These are phyloP conservation scores for Vitis hybrid DNA, from an alignment of 177 flowering plant genomes.

Conservation along the genomic window DNA sequence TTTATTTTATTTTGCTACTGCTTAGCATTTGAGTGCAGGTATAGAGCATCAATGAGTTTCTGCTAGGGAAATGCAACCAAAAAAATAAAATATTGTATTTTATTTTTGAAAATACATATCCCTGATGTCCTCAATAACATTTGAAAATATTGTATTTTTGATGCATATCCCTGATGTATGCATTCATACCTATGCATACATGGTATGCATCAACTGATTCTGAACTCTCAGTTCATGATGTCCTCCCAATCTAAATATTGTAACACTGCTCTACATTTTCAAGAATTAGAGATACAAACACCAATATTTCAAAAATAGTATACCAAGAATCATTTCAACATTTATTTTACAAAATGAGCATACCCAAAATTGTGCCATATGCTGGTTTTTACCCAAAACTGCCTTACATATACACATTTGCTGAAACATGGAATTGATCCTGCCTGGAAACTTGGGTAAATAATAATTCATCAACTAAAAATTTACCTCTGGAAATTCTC, in stretches of 20 bases:
- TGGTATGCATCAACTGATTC: neutral
- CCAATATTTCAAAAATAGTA: neutral
- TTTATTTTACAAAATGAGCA: too few relatives aligned
- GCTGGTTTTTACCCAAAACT: too few relatives aligned
- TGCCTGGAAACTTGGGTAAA: too few relatives aligned
- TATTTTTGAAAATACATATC: neutral
- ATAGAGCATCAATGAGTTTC: too few relatives aligned
- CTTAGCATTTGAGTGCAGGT: too few relatives aligned
- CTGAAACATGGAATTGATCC: too few relatives aligned
- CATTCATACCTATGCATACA: neutral
- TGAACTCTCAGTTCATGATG: neutral
- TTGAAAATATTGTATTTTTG: neutral
- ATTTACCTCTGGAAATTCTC: too few relatives aligned
- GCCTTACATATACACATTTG: too few relatives aligned
- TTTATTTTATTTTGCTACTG: too few relatives aligned
- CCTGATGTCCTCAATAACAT: neutral
- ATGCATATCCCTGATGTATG: neutral
- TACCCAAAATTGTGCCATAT: too few relatives aligned
- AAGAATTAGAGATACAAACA: neutral
- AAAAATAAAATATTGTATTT: neutral
- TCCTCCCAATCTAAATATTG: neutral
- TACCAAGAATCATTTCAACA: neutral
- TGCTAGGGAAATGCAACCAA: neutral
- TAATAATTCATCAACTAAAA: too few relatives aligned
- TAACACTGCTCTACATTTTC: neutral